Conservation (phyloP, 768 basidiomycete genomes). For the Tulasnella sp. region DNA sequence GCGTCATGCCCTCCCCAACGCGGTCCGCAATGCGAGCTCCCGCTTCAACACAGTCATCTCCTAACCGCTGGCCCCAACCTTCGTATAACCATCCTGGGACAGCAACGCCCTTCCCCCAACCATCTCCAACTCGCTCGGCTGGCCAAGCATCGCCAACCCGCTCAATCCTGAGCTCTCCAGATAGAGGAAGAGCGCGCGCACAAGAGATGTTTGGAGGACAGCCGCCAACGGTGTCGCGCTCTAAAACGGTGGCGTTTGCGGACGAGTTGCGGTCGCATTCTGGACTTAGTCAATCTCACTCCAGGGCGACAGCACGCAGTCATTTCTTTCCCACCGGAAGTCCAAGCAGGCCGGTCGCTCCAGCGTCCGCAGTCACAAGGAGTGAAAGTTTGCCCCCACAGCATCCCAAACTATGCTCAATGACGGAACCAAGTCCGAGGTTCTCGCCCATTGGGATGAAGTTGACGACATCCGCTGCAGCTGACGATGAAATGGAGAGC, state of each 20-base stretch:
- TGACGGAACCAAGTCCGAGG: not conserved
- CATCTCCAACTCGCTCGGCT: not conserved
- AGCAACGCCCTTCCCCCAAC: not conserved
- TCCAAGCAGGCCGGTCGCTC: not conserved
- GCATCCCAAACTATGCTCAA: not conserved
- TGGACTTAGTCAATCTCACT: not conserved
- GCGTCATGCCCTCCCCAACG: not conserved
- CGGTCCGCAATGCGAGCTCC: constrained; percentile 1
- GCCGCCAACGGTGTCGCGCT: constrained; percentile 11
- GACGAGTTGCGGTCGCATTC: constrained; percentile 3
- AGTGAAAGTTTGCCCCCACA: not conserved
- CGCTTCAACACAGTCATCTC: not conserved
- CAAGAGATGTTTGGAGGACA: not conserved
- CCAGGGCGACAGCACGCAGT: not conserved
- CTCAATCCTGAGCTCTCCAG: not conserved
- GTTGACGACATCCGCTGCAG: constrained; percentile 25
- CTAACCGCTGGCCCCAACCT: not conserved
- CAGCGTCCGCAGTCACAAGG: not conserved
- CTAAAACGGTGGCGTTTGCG: constrained; percentile 24
- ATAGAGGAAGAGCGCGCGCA: not conserved
- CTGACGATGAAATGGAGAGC: constrained; percentile 28
- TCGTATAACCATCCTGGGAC: not conserved
- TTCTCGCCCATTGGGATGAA: constrained; percentile 19
- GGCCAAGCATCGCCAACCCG: not conserved
- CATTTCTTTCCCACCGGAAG: not conserved